Conservation (phyloP, 2,329 filamentous ascomycete species). For the Leptographium wingfieldii region DNA sequence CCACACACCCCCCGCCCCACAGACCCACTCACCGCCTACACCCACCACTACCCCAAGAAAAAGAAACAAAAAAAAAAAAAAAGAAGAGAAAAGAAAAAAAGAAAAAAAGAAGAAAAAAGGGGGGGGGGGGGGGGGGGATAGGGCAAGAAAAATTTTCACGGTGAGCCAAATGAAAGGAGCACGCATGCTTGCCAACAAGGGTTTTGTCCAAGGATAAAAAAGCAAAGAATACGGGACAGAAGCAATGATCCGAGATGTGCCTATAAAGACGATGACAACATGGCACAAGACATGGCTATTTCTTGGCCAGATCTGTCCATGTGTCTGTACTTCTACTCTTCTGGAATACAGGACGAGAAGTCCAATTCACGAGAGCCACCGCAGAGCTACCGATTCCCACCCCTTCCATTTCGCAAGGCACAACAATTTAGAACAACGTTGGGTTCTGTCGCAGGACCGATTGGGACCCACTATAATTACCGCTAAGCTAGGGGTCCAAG, state of each 20-base stretch:
- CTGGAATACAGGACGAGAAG: not conserved
- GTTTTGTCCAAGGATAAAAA: not conserved
- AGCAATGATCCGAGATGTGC: not conserved
- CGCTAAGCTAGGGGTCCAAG: slow-evolving; percentile 5
- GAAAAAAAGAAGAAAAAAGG: too few species aligned
- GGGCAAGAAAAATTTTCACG: slow-evolving; percentile 1
- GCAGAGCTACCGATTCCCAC: not conserved
- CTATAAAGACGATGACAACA: not conserved
- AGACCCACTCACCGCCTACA: too few species aligned
- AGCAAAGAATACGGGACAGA: not conserved
- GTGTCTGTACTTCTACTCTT: not conserved
- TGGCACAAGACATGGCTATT: not conserved
- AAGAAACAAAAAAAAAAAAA: too few species aligned
- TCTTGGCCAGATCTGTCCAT: not conserved
- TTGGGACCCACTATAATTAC: not conserved
- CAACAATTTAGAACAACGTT: not conserved
- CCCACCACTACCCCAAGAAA: too few species aligned
- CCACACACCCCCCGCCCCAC: too few species aligned
- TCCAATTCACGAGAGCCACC: not conserved
- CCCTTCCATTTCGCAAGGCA: not conserved
- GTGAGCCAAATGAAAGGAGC: not conserved
- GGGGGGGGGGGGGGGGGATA: not conserved
- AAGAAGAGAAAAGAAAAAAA: too few species aligned
- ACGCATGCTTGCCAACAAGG: not conserved
- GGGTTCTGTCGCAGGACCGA: not conserved